Evolutionary conservation across 2,329 filamentous ascomycete genomes (phyloP), one percentile per base, ranked within the genome.

Genomic region (Elsinoe australis): DNA sequence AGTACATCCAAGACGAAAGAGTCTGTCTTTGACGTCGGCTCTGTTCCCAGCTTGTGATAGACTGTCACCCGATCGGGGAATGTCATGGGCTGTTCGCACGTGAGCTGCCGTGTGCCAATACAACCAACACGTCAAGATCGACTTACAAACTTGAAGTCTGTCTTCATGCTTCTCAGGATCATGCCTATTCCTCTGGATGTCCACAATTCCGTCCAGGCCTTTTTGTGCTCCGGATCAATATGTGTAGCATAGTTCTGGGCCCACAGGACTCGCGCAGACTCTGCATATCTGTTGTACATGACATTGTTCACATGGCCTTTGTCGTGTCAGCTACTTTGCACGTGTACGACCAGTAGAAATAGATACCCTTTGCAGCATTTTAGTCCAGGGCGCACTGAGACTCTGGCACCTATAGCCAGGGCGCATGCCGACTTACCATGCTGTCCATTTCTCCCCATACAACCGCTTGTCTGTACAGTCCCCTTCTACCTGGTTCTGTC

Each of bases 131-230:
- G n/a, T n/a, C 10, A 10, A 39, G 18, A 32, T 26, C 35, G 34
- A 72, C 82, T 54, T 62, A 92, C 87, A 68, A 94, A 88, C 68
- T 95, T 95, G 66, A 84, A 95, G 55, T 94, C 83, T 0, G 85
- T 82, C 57, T 76, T 83, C 55, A 95, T 87, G 56, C 81, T 87
- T 57, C 80, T 77, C 59, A 95, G 66, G 51, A 95, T 92, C 49
- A 95, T 63, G 0, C 89, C 88, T 14, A 80, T 70, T 1, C 76
- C 75, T 18, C 68, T 74, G 0, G 83, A 79, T 10, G 75, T 80
- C 69, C 85, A 78, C 32, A 94, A 68, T 39, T 83, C 75, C 10
- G 68, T 64, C 87, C 88, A 95, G 52, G 77, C 69, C 33, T 70
- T 63, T 49, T 71, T 70, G 54, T 89, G 73, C 22, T 66, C 63